Base-by-base conservation (phyloP, 768 basidiomycete species). In the Harrya chromipes region DNA sequence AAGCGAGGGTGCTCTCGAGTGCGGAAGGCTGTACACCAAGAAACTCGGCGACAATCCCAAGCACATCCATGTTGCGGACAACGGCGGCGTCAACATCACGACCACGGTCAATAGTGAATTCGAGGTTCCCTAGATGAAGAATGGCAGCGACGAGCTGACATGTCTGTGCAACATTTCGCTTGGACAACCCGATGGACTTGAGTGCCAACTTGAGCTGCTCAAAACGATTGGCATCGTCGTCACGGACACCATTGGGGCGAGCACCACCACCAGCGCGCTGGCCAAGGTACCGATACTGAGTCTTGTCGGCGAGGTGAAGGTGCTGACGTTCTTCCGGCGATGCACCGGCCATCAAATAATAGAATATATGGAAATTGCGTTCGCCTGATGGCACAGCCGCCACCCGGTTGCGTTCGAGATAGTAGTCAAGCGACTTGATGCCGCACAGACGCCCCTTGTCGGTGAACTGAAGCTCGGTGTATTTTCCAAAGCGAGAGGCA, bases 321-420 rank as follows among this genome's bases (percentile, higher is more conserved):
- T 94, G 92, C 24, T 88, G 83, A 13, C 90, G 75, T 66, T 99
- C 97, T 60, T 98, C 97, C 0, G 80, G 62, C 0, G 87, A 83
- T 2, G 94, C 93, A 21, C 97, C 95, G 1, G 92, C 87, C 50
- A 94, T 84, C 61, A 99, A 82, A 67, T 97, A 97, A 66, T 98
- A 97, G 70, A 98, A 97, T 31, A 95, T 93, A 68, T 99, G 94
- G 66, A 98, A 97, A 57, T 97, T 97, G 11, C 94, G 83, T 69
- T 99, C 94, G 47, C 93, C 94, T 1, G 86, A 89, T 1, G 91
- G 89, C 1, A 89, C 81, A 19, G 83, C 82, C 6, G 91, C 80
- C n/a, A 97, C 92, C 10, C 94, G 84, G 58, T 85, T 90, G 46
- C 90, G 77, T 67, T 97, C 93, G 44, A 99, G 80, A 70, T 95